phyloP scores from a whole-genome alignment of 2,329 filamentous ascomycete genomes.

The Fusarium chaquense region DNA sequence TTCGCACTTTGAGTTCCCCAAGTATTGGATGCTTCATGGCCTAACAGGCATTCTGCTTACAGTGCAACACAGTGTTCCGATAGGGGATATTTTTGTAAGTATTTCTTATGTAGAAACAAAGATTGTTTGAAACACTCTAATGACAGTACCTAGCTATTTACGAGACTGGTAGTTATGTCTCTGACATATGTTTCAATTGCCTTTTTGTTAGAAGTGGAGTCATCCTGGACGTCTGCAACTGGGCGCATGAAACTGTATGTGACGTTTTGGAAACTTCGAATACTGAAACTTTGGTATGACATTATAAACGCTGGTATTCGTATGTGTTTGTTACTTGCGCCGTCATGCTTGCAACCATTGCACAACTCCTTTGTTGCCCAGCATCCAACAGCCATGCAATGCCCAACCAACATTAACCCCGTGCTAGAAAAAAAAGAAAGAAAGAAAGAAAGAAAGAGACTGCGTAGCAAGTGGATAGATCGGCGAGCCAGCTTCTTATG shows the following conservation, averaged over 20 bases:
- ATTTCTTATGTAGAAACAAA: not conserved
- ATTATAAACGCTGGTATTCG: slow-evolving; percentile 39
- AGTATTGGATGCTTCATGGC: too few species aligned
- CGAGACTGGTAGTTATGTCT: not conserved
- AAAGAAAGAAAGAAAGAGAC: not conserved
- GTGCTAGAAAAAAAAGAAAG: slow-evolving; percentile 13
- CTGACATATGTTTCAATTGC: not conserved
- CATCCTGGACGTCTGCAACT: not conserved
- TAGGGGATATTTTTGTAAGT: not conserved
- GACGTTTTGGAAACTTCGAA: not conserved
- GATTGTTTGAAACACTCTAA: not conserved
- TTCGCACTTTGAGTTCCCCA: too few species aligned
- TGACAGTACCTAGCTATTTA: not conserved
- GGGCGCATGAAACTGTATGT: too few species aligned
- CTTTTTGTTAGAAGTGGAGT: not conserved
- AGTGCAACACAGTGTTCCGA: not conserved
- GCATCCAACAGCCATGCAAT: slow-evolving; percentile 29
- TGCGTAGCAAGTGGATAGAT: slow-evolving; percentile 18
- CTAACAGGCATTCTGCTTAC: too few species aligned
- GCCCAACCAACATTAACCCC: slow-evolving; percentile 33
- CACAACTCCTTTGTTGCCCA: slow-evolving; percentile 30
- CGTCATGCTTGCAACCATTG: slow-evolving; percentile 33
- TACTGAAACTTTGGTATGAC: slow-evolving; percentile 4
- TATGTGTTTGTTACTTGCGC: slow-evolving; percentile 36
- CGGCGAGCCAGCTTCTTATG: slow-evolving; percentile 19